Evolutionary conservation across 257 asterid species (phyloP).

Genomic region (Solanum neorickii): DNA sequence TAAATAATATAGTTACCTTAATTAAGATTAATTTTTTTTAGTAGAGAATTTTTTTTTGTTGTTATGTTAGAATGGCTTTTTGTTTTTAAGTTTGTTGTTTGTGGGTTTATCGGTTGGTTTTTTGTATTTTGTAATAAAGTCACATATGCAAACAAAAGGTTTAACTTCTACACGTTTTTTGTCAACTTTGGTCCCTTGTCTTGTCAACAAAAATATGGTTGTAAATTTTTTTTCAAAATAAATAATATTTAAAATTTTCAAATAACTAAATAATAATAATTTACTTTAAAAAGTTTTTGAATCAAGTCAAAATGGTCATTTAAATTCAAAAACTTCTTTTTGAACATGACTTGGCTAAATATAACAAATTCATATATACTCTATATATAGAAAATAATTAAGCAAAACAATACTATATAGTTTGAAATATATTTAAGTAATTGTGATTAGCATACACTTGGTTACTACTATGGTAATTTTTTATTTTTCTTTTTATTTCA

Average conservation of each 20-base stretch:
- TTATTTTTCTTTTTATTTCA: not conserved
- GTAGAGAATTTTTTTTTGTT: slow-evolving; percentile 7
- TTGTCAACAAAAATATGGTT: not conserved
- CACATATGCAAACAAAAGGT: not conserved
- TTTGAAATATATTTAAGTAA: not conserved
- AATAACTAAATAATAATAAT: not conserved
- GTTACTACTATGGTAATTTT: not conserved
- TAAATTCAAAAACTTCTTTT: not conserved
- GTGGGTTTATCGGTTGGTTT: not conserved
- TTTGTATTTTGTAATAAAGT: not conserved
- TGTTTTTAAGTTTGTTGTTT: not conserved
- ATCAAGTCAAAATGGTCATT: not conserved
- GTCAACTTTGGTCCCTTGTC: not conserved
- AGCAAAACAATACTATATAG: not conserved
- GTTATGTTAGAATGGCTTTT: not conserved
- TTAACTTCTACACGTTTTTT: not conserved
- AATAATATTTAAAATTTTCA: not conserved
- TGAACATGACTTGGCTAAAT: not conserved
- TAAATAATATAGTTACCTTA: not conserved
- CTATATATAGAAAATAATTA: no score
- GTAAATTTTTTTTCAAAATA: not conserved
- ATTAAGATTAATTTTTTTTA: not conserved
- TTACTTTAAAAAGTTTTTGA: not conserved
- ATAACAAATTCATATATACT: not conserved
- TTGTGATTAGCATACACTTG: not conserved